These are phyloP conservation scores for Auricularia heimuer DNA, from an alignment of 768 basidiomycete species.

Conservation along the genomic window DNA sequence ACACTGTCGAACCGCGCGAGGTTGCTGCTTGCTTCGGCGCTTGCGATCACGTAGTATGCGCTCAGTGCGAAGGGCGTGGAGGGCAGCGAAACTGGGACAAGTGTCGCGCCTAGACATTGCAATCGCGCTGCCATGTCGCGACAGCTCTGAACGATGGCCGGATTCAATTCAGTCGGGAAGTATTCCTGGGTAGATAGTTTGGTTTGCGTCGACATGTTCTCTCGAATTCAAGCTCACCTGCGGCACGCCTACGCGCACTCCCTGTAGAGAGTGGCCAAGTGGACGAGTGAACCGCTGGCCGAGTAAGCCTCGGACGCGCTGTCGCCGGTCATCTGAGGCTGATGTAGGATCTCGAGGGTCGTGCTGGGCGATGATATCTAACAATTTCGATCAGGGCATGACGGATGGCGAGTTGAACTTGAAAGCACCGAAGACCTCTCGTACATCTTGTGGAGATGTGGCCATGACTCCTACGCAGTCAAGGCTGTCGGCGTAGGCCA, in stretches of 20 bases:
- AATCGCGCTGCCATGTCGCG: slow-evolving; percentile 37
- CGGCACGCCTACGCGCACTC: slow-evolving; percentile 67
- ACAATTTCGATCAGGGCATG: background rate
- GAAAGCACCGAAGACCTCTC: slow-evolving; percentile 56
- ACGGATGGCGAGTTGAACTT: background rate
- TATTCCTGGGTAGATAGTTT: slow-evolving; percentile 46
- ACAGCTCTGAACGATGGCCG: slow-evolving; percentile 34
- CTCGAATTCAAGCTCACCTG: slow-evolving; percentile 32
- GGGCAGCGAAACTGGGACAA: slow-evolving; percentile 69
- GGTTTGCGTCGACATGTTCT: background rate
- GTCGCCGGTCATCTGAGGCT: slow-evolving; percentile 31
- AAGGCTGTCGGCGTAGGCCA: slow-evolving; percentile 89
- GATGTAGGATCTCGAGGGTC: slow-evolving; percentile 74
- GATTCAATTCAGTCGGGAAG: slow-evolving; percentile 60
- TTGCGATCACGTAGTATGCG: slow-evolving; percentile 93
- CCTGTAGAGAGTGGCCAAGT: slow-evolving; percentile 25
- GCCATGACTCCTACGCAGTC: slow-evolving; percentile 88
- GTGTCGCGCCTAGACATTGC: slow-evolving; percentile 44
- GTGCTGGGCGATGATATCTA: slow-evolving; percentile 41
- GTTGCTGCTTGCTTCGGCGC: slow-evolving; percentile 89
- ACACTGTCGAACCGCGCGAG: slow-evolving; percentile 85
- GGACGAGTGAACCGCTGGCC: slow-evolving; percentile 3
- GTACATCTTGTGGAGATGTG: slow-evolving; percentile 36
- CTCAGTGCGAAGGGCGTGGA: slow-evolving; percentile 64
- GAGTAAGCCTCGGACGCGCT: background rate